Conservation (phyloP, 179 eudicot genomes). For the Spinacia oleracea region DNA sequence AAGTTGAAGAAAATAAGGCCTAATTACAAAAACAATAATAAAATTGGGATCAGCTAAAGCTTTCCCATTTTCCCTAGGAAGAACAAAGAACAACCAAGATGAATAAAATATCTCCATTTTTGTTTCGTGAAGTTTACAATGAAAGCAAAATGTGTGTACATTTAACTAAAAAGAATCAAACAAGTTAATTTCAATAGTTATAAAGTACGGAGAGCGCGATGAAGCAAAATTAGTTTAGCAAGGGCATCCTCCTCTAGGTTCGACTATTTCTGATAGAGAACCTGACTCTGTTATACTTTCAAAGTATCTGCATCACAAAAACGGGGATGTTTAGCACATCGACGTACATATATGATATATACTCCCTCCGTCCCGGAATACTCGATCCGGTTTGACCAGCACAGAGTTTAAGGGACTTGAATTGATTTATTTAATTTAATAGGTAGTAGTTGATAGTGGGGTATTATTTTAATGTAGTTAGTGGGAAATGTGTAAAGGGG, state of each 20-base stretch:
- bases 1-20: too few relatives aligned
- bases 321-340: too few relatives aligned
- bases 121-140: neutral
- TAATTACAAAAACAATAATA: too few relatives aligned
- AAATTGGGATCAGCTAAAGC: too few relatives aligned
- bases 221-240: constrained; percentile 16
- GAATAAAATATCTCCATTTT: neutral
- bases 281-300: constrained; percentile 29
- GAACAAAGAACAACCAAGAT: neutral
- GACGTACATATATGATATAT: too few relatives aligned
- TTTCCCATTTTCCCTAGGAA: neutral
- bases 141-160: neutral
- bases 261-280: constrained; percentile 34
- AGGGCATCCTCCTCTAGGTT: constrained; percentile 30
- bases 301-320: constrained; percentile 30
- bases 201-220: neutral
- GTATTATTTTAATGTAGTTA: too few relatives aligned
- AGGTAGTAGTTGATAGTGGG: too few relatives aligned
- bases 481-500: too few relatives aligned
- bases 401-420: too few relatives aligned
- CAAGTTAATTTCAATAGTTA: neutral
- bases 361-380: too few relatives aligned
- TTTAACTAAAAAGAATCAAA: constrained; percentile 8
- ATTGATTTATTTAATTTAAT: too few relatives aligned
- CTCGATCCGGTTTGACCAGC: too few relatives aligned